Evolutionary conservation across 352 stramenopile species (phyloP).

Genomic region (Nothophytophthora sp.): DNA sequence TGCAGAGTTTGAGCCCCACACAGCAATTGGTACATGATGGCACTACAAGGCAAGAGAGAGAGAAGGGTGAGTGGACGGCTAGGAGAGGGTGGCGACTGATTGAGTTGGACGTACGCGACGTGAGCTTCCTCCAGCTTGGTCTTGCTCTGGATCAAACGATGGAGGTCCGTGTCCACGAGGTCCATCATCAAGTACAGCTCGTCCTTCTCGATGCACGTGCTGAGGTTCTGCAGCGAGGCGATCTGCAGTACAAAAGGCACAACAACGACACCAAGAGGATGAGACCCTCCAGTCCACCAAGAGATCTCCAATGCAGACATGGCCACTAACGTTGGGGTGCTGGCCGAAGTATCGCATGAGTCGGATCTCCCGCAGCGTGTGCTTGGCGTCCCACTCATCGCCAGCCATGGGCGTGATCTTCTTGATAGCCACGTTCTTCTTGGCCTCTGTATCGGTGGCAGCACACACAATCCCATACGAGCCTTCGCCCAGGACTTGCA

Average conservation of each 20-base stretch:
- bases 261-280: too few relatives aligned
- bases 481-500: constrained; percentile 90
- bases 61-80: too few relatives aligned
- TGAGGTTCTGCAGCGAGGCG: constrained; percentile 77
- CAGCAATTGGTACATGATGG: constrained; percentile 95
- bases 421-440: constrained; percentile 91
- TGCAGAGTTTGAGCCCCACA: constrained; percentile 92
- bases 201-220: constrained; percentile 87
- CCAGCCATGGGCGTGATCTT: constrained; percentile 93
- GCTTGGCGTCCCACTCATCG: constrained; percentile 89
- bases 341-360: constrained; percentile 90
- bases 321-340: constrained; percentile 92
- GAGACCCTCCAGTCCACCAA: too few relatives aligned
- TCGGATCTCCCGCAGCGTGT: constrained; percentile 91
- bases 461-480: constrained; percentile 93
- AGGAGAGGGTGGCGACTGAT: too few relatives aligned
- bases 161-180: constrained; percentile 93
- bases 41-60: too few relatives aligned
- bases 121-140: constrained; percentile 85
- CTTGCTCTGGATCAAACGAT: constrained; percentile 88
- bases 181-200: constrained; percentile 97
- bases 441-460: constrained; percentile 70
- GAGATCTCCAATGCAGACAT: too few relatives aligned
- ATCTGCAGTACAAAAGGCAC: too few relatives aligned
- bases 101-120: too few relatives aligned